Evolutionary conservation across 108 stramenopile species (phyloP).

Genomic region (Discostella pseudostelligera): DNA sequence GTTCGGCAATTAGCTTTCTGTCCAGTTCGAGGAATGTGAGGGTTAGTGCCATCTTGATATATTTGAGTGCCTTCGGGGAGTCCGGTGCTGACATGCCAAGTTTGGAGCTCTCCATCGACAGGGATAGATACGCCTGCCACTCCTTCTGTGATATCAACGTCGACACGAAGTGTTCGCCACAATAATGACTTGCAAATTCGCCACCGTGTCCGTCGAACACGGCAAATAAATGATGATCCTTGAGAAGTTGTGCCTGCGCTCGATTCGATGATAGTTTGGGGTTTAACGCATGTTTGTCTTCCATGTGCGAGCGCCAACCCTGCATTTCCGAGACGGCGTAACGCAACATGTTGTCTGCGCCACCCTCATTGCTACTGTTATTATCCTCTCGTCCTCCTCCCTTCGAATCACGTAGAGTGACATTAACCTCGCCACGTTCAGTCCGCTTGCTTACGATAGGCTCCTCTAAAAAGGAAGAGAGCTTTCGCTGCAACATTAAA

Average conservation of each 20-base stretch:
- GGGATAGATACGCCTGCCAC: slow-evolving; percentile 54
- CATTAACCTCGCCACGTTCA: slow-evolving; percentile 48
- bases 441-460: slow-evolving; percentile 65
- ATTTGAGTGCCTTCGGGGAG: slow-evolving; percentile 56
- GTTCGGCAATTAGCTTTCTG: slow-evolving; percentile 20
- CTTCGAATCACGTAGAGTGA: slow-evolving; percentile 42
- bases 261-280: slow-evolving; percentile 27
- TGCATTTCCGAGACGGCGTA: slow-evolving; percentile 72
- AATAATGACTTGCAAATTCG: slow-evolving; percentile 71
- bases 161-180: slow-evolving; percentile 56
- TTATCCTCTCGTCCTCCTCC: background rate
- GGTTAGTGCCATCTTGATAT: slow-evolving; percentile 59
- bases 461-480: slow-evolving; percentile 41
- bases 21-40: slow-evolving; percentile 78
- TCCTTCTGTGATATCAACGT: slow-evolving; percentile 55
- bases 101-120: slow-evolving; percentile 12
- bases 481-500: slow-evolving; percentile 20
- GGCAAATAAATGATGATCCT: slow-evolving; percentile 73
- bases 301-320: slow-evolving; percentile 85
- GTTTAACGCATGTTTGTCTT: slow-evolving; percentile 66
- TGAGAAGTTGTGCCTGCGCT: slow-evolving; percentile 9
- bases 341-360: slow-evolving; percentile 6
- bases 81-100: slow-evolving; percentile 15
- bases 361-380: background rate
- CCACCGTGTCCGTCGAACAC: slow-evolving; percentile 94